phyloP scores from a whole-genome alignment of 768 basidiomycete species.

The Lactarius quietus region DNA sequence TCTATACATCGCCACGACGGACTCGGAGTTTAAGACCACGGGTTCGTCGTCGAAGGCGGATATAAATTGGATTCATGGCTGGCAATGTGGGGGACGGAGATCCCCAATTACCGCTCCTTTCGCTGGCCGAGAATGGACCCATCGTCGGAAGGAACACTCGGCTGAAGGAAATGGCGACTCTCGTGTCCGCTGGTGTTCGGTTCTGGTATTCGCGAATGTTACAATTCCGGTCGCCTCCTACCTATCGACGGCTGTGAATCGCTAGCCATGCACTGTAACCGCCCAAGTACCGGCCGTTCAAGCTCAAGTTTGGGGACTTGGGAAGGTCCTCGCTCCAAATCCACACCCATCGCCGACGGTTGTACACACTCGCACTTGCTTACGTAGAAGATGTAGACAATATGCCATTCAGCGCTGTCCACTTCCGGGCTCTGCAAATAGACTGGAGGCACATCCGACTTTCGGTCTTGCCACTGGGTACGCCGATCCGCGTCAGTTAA shows the following conservation, averaged over 20 bases:
- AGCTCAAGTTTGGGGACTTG: too few relatives aligned
- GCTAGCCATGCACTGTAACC: neutral
- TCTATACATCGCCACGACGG: too few relatives aligned
- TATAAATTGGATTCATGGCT: too few relatives aligned
- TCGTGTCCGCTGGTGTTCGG: too few relatives aligned
- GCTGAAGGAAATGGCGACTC: too few relatives aligned
- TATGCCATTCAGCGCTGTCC: neutral
- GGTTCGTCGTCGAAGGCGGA: too few relatives aligned
- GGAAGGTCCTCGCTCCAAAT: neutral
- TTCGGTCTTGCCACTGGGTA: neutral
- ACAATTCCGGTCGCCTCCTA: neutral
- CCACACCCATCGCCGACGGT: neutral
- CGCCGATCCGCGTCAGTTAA: neutral
- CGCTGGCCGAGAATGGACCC: too few relatives aligned
- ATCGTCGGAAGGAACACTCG: too few relatives aligned
- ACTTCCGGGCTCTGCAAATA: neutral
- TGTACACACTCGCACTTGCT: too few relatives aligned
- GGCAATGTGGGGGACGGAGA: too few relatives aligned
- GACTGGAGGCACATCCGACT: neutral
- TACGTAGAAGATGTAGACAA: neutral
- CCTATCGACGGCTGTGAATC: neutral
- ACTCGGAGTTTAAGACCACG: too few relatives aligned
- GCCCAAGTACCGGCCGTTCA: neutral
- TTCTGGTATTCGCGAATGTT: neutral
- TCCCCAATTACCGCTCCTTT: too few relatives aligned